phyloP scores from a whole-genome alignment of 2,329 filamentous ascomycete species.

The Cercospora sp. region DNA sequence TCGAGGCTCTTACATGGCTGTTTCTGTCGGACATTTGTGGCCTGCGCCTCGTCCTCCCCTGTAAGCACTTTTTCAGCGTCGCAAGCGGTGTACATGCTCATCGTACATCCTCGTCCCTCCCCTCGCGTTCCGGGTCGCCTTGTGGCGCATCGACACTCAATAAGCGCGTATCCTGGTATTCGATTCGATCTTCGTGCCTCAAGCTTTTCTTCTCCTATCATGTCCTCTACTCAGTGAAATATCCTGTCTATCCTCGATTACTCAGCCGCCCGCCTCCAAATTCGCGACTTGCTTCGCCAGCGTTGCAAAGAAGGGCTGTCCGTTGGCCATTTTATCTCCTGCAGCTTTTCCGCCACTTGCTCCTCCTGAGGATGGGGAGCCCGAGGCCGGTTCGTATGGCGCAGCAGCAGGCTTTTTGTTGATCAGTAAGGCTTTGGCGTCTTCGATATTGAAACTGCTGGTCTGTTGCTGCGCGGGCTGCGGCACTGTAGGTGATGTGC shows the following conservation, averaged over 20 bases:
- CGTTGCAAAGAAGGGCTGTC: constrained; percentile 2
- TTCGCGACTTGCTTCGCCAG: constrained; percentile 6
- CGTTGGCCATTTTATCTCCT: constrained; percentile 4
- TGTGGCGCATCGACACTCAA: not conserved
- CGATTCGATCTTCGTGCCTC: not conserved
- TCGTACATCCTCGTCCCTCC: not conserved
- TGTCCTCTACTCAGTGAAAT: not conserved
- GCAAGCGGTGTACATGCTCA: not conserved
- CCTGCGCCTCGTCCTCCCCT: not conserved
- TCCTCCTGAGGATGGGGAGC: not conserved
- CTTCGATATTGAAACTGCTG: constrained; percentile 7
- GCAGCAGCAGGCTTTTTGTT: not conserved
- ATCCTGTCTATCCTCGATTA: not conserved
- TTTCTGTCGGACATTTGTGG: not conserved
- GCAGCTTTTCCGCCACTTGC: not conserved
- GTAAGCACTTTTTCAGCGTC: not conserved
- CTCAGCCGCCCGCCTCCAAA: constrained; percentile 8
- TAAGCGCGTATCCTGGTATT: not conserved
- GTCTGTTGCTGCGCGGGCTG: not conserved
- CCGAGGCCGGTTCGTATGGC: constrained; percentile 1
- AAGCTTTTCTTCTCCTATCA: not conserved
- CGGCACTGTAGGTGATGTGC: not conserved
- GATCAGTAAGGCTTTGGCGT: not conserved
- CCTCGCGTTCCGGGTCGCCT: not conserved
- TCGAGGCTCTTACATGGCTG: not conserved